Conservation (phyloP, 352 stramenopile genomes). For the Phytophthora macrochlamydospora region DNA sequence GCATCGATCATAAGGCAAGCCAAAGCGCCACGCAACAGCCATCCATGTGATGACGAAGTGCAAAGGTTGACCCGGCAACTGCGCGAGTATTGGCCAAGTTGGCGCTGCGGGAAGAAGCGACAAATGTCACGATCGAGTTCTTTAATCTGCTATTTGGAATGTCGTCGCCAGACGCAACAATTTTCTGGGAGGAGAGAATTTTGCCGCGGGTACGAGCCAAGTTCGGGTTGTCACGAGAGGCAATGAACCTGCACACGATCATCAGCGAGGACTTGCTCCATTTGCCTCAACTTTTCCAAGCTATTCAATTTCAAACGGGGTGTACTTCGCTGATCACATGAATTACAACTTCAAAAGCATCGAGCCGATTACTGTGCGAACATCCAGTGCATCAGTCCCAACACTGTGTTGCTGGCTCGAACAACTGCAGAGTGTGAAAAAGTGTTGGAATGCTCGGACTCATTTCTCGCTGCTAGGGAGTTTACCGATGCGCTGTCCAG, state of each 20-base stretch:
- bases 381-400: slow-evolving; percentile 21
- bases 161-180: slow-evolving; percentile 29
- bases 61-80: slow-evolving; percentile 11
- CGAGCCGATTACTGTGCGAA: slow-evolving; percentile 29
- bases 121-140: slow-evolving; percentile 43
- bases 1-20: slow-evolving; percentile 26
- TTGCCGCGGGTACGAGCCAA: slow-evolving; percentile 47
- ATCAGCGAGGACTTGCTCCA: slow-evolving; percentile 51
- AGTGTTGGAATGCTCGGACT: slow-evolving; percentile 27
- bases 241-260: slow-evolving; percentile 31
- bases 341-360: slow-evolving; percentile 43
- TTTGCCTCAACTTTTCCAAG: slow-evolving; percentile 56
- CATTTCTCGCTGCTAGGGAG: slow-evolving; percentile 22
- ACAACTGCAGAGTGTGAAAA: slow-evolving; percentile 35
- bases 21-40: slow-evolving; percentile 5
- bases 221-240: slow-evolving; percentile 35
- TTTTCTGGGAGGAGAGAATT: slow-evolving; percentile 61
- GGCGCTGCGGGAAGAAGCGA: slow-evolving; percentile 22
- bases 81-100: slow-evolving; percentile 21
- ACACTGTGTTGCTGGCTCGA: slow-evolving; percentile 26
- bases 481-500: slow-evolving; percentile 32
- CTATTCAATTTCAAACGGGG: slow-evolving; percentile 45
- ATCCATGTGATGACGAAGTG: slow-evolving; percentile 13
- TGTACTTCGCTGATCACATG: slow-evolving; percentile 33
- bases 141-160: slow-evolving; percentile 62